Evolutionary conservation across 176 grass and related monocot genomes (phyloP).

Genomic region (Ensete ventricosum): DNA sequence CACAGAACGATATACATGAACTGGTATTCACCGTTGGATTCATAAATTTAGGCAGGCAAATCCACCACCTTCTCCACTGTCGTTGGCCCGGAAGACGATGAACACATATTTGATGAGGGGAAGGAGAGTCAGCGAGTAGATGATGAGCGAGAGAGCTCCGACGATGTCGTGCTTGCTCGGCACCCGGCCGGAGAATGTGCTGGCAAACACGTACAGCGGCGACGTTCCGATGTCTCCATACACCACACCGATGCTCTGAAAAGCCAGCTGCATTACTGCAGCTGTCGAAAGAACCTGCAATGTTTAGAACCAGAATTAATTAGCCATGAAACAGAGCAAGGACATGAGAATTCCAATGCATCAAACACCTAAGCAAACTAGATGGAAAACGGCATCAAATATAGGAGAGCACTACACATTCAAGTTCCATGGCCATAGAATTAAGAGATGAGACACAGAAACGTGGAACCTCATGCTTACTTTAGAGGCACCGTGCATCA

Average conservation of each 20-base stretch:
- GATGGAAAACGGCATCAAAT: no score
- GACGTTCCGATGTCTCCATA: constrained; percentile 79
- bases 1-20: background rate
- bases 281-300: no score
- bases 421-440: no score
- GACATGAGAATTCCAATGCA: no score
- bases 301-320: no score
- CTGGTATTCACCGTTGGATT: no score
- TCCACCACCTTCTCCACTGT: constrained; percentile 59
- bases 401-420: no score
- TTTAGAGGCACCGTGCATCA: background rate
- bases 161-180: constrained; percentile 35
- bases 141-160: constrained; percentile 57
- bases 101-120: constrained; percentile 69
- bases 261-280: constrained; percentile 32
- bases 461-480: background rate
- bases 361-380: no score
- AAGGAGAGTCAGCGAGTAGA: constrained; percentile 51
- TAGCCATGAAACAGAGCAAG: no score
- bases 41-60: background rate
- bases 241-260: constrained; percentile 63
- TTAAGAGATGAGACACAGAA: no score
- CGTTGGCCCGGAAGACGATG: constrained; percentile 58
- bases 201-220: constrained; percentile 50
- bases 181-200: constrained; percentile 56